Conservation (phyloP, 1,139 yeast species). For the Candida anutae region DNA sequence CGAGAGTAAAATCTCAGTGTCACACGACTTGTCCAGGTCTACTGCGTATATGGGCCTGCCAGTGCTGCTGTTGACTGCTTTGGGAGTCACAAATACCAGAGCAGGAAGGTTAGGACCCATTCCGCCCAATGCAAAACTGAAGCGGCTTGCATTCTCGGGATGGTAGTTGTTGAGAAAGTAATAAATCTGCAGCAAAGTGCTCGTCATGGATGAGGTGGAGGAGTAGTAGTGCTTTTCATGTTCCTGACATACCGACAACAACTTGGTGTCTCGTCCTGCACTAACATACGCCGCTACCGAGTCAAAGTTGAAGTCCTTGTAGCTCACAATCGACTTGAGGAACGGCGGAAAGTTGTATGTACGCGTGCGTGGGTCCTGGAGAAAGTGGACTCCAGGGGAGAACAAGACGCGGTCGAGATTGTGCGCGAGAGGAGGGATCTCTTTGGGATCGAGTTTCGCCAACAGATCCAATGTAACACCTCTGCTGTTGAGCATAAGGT, state of each 20-base stretch:
- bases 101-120: conserved; percentile 27
- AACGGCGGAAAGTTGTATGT: conserved; percentile 63
- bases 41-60: conserved; percentile 47
- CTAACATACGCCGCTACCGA: conserved; percentile 51
- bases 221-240: conserved; percentile 48
- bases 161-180: conserved; percentile 52
- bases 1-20: conserved; percentile 64
- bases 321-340: conserved; percentile 54
- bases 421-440: conserved; percentile 45
- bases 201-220: conserved; percentile 86
- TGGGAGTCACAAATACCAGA: conserved; percentile 33
- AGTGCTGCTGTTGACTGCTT: conserved; percentile 19
- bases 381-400: conserved; percentile 77
- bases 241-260: conserved; percentile 41
- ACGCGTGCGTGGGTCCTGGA: conserved; percentile 70
- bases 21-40: conserved; percentile 63
- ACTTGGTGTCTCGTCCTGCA: conserved; percentile 53
- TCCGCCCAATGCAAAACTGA: conserved; percentile 31
- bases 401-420: conserved; percentile 62
- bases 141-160: conserved; percentile 11
- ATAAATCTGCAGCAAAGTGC: conserved; percentile 68
- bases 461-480: no score
- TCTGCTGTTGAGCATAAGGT: no score
- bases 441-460: conserved; percentile 12
- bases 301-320: conserved; percentile 61